Percentiles rank a stretch among this genome's conserved stretches.
These are phyloP conservation scores for Cryphonectria carpinicola DNA, from an alignment of 2,329 filamentous ascomycete genomes.

Conservation along the genomic window DNA sequence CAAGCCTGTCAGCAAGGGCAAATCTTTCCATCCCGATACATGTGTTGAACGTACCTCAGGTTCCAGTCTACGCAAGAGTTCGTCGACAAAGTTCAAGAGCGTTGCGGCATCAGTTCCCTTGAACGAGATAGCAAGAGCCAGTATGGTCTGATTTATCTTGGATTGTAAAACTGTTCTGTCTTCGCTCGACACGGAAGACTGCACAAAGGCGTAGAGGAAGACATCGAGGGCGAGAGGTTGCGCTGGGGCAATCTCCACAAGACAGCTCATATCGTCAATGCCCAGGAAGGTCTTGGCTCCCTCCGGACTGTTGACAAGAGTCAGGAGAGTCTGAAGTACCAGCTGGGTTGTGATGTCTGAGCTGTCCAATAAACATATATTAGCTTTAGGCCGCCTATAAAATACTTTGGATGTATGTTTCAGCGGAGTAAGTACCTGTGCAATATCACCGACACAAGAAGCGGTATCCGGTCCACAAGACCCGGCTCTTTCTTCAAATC, in stretches of 20 bases:
- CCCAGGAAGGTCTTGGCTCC: conserved; percentile 54
- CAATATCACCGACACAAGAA: conserved; percentile 56
- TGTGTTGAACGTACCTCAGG: conserved; percentile 44
- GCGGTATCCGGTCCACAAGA: conserved; percentile 57
- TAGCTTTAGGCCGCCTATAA: conserved; percentile 10
- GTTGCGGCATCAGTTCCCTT: conserved; percentile 64
- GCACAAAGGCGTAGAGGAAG: conserved; percentile 61
- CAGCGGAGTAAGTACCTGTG: conserved; percentile 49
- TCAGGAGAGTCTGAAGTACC: conserved; percentile 61
- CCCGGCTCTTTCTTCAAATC: conserved; percentile 47
- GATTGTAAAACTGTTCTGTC: conserved; percentile 38
- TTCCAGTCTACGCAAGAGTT: conserved; percentile 54
- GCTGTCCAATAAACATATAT: conserved; percentile 39
- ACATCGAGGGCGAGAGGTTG: conserved; percentile 59
- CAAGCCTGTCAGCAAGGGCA: conserved; percentile 9
- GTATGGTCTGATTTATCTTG: conserved; percentile 53
- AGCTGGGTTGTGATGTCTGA: conserved; percentile 55
- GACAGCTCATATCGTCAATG: conserved; percentile 55
- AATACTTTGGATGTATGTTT: neutral
- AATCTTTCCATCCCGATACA: neutral
- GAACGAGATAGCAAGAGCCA: conserved; percentile 56
- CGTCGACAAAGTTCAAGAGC: conserved; percentile 59
- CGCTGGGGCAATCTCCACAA: conserved; percentile 61
- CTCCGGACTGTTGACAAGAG: conserved; percentile 55
- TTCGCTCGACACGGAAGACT: conserved; percentile 42